Evolutionary conservation across 1,284 basidiomycete genomes (phyloP).

Genomic region (Termitomyces sp.): DNA sequence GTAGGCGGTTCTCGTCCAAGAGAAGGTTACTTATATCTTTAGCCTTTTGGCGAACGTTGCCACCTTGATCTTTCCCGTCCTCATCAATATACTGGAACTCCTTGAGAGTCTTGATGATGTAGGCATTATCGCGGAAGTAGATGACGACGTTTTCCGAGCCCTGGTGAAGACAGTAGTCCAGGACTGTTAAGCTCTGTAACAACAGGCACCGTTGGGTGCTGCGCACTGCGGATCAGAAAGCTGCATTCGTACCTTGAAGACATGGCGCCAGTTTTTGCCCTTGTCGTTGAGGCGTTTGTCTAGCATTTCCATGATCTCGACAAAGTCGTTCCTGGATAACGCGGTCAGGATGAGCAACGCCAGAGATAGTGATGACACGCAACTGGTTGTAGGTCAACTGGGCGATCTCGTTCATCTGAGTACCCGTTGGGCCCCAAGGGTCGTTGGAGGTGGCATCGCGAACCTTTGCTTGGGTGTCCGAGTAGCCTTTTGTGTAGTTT

Average conservation of each 20-base stretch:
- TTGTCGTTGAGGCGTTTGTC: constrained; percentile 99
- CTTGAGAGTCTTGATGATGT: constrained; percentile 98
- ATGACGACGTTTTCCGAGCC: constrained; percentile 98
- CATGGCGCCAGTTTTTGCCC: constrained; percentile 99
- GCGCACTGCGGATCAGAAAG: neutral
- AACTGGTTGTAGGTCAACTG: constrained; percentile 98
- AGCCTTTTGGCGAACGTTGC: constrained; percentile 98
- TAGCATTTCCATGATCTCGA: constrained; percentile 99
- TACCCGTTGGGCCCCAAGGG: constrained; percentile 97
- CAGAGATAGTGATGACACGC: constrained; percentile 26
- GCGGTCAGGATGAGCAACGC: constrained; percentile 7
- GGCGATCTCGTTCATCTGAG: constrained; percentile 99
- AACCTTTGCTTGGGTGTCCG: constrained; percentile 91
- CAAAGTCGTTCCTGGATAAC: constrained; percentile 81
- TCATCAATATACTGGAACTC: constrained; percentile 99
- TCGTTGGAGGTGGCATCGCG: constrained; percentile 99
- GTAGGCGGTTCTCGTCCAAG: constrained; percentile 82
- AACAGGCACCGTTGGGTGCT: neutral
- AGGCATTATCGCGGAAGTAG: constrained; percentile 97
- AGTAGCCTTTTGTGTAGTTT: constrained; percentile 95
- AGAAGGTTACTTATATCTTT: constrained; percentile 98
- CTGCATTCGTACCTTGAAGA: constrained; percentile 77
- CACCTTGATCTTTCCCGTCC: constrained; percentile 94
- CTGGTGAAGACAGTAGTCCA: constrained; percentile 95
- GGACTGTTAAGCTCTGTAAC: constrained; percentile 83